Percentiles rank a stretch among this genome's conserved stretches.
Conservation (phyloP, 1,139 yeast genomes). For the Wickerhamomyces sp. region DNA sequence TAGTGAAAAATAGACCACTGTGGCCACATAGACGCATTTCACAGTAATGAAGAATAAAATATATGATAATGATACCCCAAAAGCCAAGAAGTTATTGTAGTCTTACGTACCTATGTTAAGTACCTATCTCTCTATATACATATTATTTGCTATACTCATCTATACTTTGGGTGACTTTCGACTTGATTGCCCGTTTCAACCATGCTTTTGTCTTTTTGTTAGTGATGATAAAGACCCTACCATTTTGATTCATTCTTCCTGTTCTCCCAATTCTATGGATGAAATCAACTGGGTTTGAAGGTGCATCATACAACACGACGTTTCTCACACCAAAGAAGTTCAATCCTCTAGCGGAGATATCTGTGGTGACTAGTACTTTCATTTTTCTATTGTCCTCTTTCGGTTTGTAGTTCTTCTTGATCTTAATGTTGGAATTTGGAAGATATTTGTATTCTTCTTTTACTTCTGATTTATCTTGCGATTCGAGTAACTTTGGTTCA, state of each 20-base stretch:
- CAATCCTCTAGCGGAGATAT: slow-evolving; percentile 82
- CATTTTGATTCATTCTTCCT: slow-evolving; percentile 86
- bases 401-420: slow-evolving; percentile 2
- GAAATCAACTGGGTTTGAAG: slow-evolving; percentile 77
- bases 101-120: too few species aligned
- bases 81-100: neutral
- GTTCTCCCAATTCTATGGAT: slow-evolving; percentile 93
- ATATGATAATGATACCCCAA: neutral
- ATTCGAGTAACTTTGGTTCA: slow-evolving; percentile 41
- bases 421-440: slow-evolving; percentile 13
- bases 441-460: slow-evolving; percentile 19
- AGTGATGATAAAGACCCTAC: slow-evolving; percentile 75
- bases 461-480: slow-evolving; percentile 5
- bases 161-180: slow-evolving; percentile 4
- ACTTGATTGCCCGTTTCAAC: slow-evolving; percentile 61
- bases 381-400: slow-evolving; percentile 23
- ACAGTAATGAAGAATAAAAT: neutral
- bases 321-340: slow-evolving; percentile 81
- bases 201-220: slow-evolving; percentile 69
- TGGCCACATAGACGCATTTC: slow-evolving; percentile 34
- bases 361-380: slow-evolving; percentile 84
- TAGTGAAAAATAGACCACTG: slow-evolving; percentile 50
- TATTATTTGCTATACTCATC: too few species aligned
- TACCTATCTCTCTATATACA: too few species aligned
- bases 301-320: slow-evolving; percentile 80